A percentile compares a stretch with the other conserved stretches of the same genome.
Evolutionary conservation across 2,329 filamentous ascomycete genomes (phyloP).

Genomic region (Didymella pinodella): DNA sequence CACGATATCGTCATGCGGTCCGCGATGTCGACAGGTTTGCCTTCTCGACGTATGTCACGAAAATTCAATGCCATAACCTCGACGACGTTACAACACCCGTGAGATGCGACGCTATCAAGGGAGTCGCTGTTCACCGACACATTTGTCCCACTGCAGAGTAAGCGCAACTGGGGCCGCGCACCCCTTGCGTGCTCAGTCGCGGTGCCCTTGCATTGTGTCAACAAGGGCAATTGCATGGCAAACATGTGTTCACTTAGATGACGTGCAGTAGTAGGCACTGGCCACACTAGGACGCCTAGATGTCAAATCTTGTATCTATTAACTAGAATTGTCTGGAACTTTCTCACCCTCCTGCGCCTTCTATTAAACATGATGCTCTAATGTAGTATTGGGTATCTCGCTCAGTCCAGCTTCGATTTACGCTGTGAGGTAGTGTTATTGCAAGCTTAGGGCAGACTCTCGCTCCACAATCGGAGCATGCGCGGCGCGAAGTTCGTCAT

Average conservation of each 20-base stretch:
- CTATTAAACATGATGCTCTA: neutral
- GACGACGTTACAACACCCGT: too few species aligned
- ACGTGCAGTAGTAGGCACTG: slow-evolving; percentile 1
- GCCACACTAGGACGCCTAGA: neutral
- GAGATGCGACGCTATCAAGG: neutral
- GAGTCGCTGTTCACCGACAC: slow-evolving; percentile 4
- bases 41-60: too few species aligned
- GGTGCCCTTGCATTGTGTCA: slow-evolving; percentile 2
- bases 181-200: slow-evolving; percentile 1
- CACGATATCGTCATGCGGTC: too few species aligned
- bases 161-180: neutral
- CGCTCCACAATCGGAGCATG: slow-evolving; percentile 19
- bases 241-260: slow-evolving; percentile 8
- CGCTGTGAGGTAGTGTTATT: neutral
- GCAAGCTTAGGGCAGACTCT: neutral
- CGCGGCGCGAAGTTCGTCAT: slow-evolving; percentile 35
- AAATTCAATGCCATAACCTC: too few species aligned
- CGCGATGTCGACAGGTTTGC: too few species aligned
- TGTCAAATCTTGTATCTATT: neutral
- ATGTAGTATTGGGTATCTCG: slow-evolving; percentile 5
- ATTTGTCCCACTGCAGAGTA: slow-evolving; percentile 2
- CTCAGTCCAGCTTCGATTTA: neutral
- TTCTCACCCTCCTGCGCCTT: neutral
- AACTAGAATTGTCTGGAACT: neutral
- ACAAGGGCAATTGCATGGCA: slow-evolving; percentile 5